A percentile compares a stretch with the other conserved stretches of the same genome.
These are phyloP conservation scores for Aspergillus fumigatus DNA, from an alignment of 2,329 filamentous ascomycete genomes.

Conservation along the genomic window DNA sequence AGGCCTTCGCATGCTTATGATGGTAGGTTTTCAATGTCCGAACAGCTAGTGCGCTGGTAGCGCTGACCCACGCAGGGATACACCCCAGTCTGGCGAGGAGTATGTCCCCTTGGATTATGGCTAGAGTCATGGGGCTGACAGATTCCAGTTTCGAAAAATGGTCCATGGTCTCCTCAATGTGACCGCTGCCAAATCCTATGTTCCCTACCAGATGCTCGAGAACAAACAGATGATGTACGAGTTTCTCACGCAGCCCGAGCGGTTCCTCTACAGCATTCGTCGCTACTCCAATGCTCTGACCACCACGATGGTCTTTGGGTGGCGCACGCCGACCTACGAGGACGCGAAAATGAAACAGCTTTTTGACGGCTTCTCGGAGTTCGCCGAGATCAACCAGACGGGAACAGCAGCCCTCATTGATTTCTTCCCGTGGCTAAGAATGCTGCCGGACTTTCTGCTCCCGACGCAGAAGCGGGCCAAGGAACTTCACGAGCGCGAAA, in stretches of 20 bases:
- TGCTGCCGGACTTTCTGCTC: constrained; percentile 40
- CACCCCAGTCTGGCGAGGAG: constrained; percentile 23
- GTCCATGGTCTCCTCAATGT: constrained; percentile 47
- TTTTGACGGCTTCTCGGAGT: constrained; percentile 41
- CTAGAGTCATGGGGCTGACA: not conserved
- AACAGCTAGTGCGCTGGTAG: not conserved
- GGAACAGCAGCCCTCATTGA: constrained; percentile 44
- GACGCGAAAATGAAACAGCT: constrained; percentile 43
- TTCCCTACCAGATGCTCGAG: constrained; percentile 54
- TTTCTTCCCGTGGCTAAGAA: constrained; percentile 43
- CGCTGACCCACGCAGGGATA: constrained; percentile 17
- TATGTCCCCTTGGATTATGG: not conserved
- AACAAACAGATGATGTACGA: constrained; percentile 50
- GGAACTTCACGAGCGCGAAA: constrained; percentile 42
- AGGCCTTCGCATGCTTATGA: constrained; percentile 26
- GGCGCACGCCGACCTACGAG: constrained; percentile 38
- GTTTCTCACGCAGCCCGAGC: constrained; percentile 42
- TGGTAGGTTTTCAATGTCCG: constrained; percentile 15
- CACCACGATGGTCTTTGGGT: constrained; percentile 49
- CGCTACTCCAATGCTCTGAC: constrained; percentile 48
- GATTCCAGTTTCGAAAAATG: constrained; percentile 25
- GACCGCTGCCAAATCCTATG: constrained; percentile 45
- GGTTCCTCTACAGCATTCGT: constrained; percentile 43
- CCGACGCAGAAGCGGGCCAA: constrained; percentile 39
- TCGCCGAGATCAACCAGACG: constrained; percentile 40